These are phyloP conservation scores for Linum usitatissimum DNA, from an alignment of 345 rosid species.

Conservation along the genomic window DNA sequence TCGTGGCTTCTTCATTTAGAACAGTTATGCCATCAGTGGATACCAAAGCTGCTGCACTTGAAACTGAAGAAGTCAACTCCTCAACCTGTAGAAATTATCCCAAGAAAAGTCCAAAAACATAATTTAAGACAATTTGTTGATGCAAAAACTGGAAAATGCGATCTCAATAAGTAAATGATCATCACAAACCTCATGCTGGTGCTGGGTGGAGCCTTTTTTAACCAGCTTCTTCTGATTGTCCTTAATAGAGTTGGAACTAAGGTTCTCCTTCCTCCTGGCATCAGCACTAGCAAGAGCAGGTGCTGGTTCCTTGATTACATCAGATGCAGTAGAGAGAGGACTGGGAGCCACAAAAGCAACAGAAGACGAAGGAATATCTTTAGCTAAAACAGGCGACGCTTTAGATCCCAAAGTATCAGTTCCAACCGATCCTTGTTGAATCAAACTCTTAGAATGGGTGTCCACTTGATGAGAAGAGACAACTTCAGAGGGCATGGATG, in stretches of 20 bases:
- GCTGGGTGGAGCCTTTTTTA: slow-evolving; percentile 30
- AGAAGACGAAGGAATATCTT: slow-evolving; percentile 20
- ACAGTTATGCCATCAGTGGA: slow-evolving; percentile 19
- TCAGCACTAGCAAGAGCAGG: slow-evolving; percentile 20
- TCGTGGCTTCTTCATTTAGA: slow-evolving; percentile 21
- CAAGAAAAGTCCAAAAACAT: slow-evolving; percentile 9
- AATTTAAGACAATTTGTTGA: not conserved
- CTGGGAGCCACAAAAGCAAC: slow-evolving; percentile 15
- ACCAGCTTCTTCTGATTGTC: slow-evolving; percentile 35
- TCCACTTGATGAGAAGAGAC: slow-evolving; percentile 23
- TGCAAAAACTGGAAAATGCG: not conserved
- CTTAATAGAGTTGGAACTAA: slow-evolving; percentile 44
- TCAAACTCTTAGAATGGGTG: slow-evolving; percentile 24
- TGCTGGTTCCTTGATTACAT: slow-evolving; percentile 21
- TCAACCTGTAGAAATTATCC: slow-evolving; percentile 17
- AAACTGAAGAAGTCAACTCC: slow-evolving; percentile 19
- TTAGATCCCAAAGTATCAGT: slow-evolving; percentile 25
- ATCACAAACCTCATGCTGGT: slow-evolving; percentile 35
- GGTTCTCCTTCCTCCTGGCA: slow-evolving; percentile 24
- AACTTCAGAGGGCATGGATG: slow-evolving; percentile 27
- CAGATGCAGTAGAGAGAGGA: slow-evolving; percentile 11
- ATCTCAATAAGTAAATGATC: not conserved
- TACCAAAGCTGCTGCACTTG: slow-evolving; percentile 17
- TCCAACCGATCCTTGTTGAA: slow-evolving; percentile 25
- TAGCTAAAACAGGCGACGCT: slow-evolving; percentile 17